Evolutionary conservation across 1,284 basidiomycete species (phyloP), one percentile per base, ranked within the genome.

Genomic region (Irpex sp.): DNA sequence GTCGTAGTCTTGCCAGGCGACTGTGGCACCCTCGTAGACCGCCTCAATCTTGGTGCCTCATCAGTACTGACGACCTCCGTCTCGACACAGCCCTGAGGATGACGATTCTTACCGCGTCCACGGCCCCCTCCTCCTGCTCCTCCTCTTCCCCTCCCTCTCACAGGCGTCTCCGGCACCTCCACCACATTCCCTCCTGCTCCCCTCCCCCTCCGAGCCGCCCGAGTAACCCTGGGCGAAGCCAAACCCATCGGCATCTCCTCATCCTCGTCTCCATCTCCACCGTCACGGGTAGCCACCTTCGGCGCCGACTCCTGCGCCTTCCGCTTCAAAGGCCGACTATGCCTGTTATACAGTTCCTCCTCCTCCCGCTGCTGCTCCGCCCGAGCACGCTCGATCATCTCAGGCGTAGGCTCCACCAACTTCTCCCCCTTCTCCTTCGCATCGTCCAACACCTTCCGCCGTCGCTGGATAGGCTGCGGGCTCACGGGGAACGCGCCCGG

Each of bases 401-500:
- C 81, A 64, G 69, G 72, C 11, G 79, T 78, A 34, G 79, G 79
- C 66, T 80, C 77, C 31, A 34, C 6, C 1, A 74, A 72, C n/a
- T n/a, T n/a, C n/a, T n/a, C n/a, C n/a, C n/a, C n/a, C 5, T 72
- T 71, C 36, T 72, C 75, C 61, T 79, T 78, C 3, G 75, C 76
- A 3, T 80, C 73, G 9, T 78, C 75, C 4, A 85, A 68, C 0
- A 85, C 77, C 55, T 82, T 74, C 66, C 80, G 5, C 2, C 82
- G 79, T 36, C 85, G 80, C 66, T 81, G 80, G 1, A 85, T 76
- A 74, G 77, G 1, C 36, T 60, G 51, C 37, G 49, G 58, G 58
- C 62, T 61, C 9, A 34, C 6, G 31, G 71, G 65, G 62, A 69
- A 71, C 31, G 70, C 68, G 52, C 73, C 63, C n/a, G 64, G 64